phyloP scores from a whole-genome alignment of 441 rosid genomes.

The Pelargonium australe region DNA sequence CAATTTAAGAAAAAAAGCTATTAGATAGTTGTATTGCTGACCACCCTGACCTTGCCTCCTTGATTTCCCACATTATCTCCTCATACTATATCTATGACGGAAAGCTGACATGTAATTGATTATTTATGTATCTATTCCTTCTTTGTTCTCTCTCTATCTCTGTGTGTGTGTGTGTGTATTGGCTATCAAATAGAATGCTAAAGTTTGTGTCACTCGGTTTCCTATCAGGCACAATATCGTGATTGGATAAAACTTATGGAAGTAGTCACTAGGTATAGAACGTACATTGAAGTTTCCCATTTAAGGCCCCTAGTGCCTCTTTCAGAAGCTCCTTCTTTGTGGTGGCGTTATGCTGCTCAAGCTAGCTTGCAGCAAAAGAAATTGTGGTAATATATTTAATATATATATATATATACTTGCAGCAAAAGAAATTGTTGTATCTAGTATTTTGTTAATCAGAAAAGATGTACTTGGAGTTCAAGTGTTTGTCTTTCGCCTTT shows the following conservation, averaged over 20 bases:
- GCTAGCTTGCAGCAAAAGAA: slow-evolving; percentile 78
- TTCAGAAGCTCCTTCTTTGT: slow-evolving; percentile 49
- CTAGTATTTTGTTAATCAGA: background rate
- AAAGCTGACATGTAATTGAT: background rate
- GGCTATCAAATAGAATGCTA: slow-evolving; percentile 21
- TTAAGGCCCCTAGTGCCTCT: slow-evolving; percentile 78
- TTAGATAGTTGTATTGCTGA: too few relatives aligned
- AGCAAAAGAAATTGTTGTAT: slow-evolving; percentile 56
- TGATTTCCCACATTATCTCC: background rate
- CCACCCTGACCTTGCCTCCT: background rate
- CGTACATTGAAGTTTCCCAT: slow-evolving; percentile 75
- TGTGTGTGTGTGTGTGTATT: background rate
- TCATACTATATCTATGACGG: background rate
- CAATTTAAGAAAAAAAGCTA: background rate
- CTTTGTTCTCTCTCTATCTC: background rate
- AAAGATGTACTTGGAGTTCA: background rate
- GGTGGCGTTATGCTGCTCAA: slow-evolving; percentile 96
- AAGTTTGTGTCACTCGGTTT: slow-evolving; percentile 19
- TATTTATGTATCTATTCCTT: too few relatives aligned
- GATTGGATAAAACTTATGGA: slow-evolving; percentile 95
- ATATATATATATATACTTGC: slow-evolving; percentile 24
- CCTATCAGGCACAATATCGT: slow-evolving; percentile 76
- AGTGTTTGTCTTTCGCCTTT: too few relatives aligned
- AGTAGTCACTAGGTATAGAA: slow-evolving; percentile 79
- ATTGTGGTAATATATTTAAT: slow-evolving; percentile 49